These are phyloP conservation scores for Raphanus sativus DNA, from an alignment of 345 rosid genomes.

Conservation along the genomic window DNA sequence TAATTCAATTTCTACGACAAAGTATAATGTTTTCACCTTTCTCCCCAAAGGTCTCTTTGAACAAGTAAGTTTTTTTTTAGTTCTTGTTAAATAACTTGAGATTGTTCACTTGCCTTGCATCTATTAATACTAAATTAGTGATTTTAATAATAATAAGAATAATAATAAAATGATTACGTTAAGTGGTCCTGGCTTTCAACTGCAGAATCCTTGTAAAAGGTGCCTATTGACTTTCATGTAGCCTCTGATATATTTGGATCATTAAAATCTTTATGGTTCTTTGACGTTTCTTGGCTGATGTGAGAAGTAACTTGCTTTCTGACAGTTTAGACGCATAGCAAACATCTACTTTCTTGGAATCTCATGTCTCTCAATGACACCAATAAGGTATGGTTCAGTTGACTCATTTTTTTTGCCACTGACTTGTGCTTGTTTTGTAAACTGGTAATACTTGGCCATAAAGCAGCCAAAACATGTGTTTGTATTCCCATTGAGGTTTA, in stretches of 20 bases:
- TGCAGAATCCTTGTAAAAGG: not conserved
- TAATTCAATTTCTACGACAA: conserved; percentile 82
- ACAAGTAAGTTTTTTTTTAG: not conserved
- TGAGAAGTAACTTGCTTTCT: conserved; percentile 40
- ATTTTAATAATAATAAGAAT: not conserved
- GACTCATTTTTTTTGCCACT: not conserved
- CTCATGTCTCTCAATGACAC: conserved; percentile 89
- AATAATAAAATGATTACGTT: not conserved
- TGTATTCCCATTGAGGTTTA: not conserved
- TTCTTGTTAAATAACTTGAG: not conserved
- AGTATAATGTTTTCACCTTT: conserved; percentile 85
- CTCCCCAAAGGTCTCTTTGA: conserved; percentile 92
- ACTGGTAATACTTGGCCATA: not conserved
- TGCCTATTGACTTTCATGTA: not conserved
- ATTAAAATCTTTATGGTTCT: conserved; percentile 44
- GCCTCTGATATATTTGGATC: not conserved
- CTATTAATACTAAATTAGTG: not conserved
- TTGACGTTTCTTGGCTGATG: conserved; percentile 42
- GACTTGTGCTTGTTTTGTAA: not conserved
- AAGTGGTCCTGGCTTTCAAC: not conserved
- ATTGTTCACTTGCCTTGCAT: not conserved
- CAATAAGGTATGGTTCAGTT: conserved; percentile 67
- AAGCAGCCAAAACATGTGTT: not conserved
- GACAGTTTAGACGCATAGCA: conserved; percentile 99
- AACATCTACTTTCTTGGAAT: conserved; percentile 92